Evolutionary conservation across 2,329 filamentous ascomycete genomes (phyloP), one percentile per base, ranked within the genome.

Genomic region (Juglanconis sp.): DNA sequence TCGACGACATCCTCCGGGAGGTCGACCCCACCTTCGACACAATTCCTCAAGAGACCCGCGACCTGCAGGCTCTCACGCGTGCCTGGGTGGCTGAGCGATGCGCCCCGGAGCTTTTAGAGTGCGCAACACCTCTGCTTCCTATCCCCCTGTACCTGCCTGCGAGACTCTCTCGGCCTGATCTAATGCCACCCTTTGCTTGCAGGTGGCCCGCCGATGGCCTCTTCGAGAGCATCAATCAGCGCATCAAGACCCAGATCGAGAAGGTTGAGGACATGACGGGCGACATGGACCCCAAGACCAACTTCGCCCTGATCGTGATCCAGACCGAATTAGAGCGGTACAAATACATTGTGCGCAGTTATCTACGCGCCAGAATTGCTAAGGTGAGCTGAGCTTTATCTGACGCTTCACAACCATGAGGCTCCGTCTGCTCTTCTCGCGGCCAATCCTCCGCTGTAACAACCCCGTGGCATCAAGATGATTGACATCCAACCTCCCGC

Each of bases 291-390:
- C 90, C 93, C 51, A 92, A 90, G 74, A 88, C 91, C 65, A 98
- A 96, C 73, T 96, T 99, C 73, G 87, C 87, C 63, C 87, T 98
- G 70, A 96, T 97, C 53, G 89, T 99, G 64, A 87, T 97, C 57
- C 95, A 99, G 79, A 98, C 96, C 6, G 95, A 99, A 77, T 84
- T 99, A 57, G 93, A 97, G 73, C 83, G 95, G 50, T 96, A 91
- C 76, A 96, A 96, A 77, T 99, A 92, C 70, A 81, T 99, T 30
- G 84, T 98, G 17, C 84, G 95, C 63, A 89, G 90, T 65, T 89
- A 94, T 65, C 76, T 99, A 59, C 84, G 96, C 56, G 87, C 90
- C 9, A 83, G 95, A n/a, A 87, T 98, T 60, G 86, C 90, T 57
- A 98, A 99, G 83, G 90, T 91, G 77, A 63, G 61, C 68, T 31